Conservation (phyloP, 148 eudicot species). For the Amaranthus hypochondriacus region DNA sequence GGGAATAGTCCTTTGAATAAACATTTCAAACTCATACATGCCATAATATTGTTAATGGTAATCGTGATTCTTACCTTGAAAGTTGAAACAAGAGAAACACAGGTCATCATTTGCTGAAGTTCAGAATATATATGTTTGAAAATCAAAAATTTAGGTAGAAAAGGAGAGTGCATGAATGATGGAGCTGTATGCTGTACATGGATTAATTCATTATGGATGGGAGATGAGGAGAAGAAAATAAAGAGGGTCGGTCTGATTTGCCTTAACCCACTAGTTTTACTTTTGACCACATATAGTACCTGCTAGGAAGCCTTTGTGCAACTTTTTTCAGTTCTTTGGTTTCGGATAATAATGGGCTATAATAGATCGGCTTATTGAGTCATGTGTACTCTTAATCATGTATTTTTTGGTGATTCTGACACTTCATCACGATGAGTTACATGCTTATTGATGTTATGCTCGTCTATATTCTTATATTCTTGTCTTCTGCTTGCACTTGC, state of each 20-base stretch:
- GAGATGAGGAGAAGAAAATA: not conserved
- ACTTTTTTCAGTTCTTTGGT: too few relatives aligned
- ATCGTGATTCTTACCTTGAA: not conserved
- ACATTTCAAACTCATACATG: not conserved
- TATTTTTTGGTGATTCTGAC: too few relatives aligned
- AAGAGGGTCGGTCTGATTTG: not conserved
- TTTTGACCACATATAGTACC: too few relatives aligned
- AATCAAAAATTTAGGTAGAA: not conserved
- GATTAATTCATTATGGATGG: not conserved
- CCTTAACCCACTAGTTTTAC: too few relatives aligned
- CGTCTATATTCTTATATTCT: not conserved
- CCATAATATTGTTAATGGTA: not conserved
- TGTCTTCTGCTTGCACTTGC: conserved; percentile 7
- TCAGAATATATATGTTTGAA: too few relatives aligned
- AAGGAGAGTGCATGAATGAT: not conserved
- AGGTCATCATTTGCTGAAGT: not conserved
- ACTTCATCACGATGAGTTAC: too few relatives aligned
- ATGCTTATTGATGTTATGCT: not conserved
- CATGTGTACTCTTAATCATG: too few relatives aligned
- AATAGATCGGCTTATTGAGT: too few relatives aligned
- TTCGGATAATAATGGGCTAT: too few relatives aligned
- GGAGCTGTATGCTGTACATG: not conserved
- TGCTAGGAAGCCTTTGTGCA: too few relatives aligned
- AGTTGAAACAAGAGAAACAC: not conserved
- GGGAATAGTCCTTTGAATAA: not conserved